These are phyloP conservation scores for Heimioporus sp. DNA, from an alignment of 768 basidiomycete species.

Conservation along the genomic window DNA sequence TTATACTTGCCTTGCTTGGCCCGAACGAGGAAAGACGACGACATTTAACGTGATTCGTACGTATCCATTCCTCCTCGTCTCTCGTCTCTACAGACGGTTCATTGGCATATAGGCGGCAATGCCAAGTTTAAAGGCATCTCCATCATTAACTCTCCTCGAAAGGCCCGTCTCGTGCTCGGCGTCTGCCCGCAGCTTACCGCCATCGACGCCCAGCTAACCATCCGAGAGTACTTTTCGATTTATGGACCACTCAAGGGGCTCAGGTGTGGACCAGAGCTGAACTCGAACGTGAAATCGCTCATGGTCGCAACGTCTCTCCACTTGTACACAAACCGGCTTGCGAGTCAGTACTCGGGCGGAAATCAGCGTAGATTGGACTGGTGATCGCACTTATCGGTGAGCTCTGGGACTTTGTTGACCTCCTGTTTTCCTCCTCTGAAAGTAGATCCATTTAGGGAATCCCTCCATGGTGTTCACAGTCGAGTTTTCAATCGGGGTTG, in stretches of 20 bases:
- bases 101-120: conserved; percentile 52
- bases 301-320: conserved; percentile 57
- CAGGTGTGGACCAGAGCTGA: conserved; percentile 44
- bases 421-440: neutral
- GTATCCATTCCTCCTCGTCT: conserved; percentile 24
- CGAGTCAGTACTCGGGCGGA: conserved; percentile 73
- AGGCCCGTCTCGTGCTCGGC: conserved; percentile 66
- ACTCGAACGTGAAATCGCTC: conserved; percentile 52
- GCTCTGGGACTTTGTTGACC: neutral
- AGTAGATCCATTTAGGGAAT: conserved; percentile 48
- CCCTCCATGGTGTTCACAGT: conserved; percentile 78
- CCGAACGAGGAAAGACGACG: conserved; percentile 83
- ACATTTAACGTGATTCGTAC: conserved; percentile 77
- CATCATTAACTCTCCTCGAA: conserved; percentile 59
- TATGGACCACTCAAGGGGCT: conserved; percentile 78
- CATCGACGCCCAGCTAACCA: conserved; percentile 74
- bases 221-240: conserved; percentile 69
- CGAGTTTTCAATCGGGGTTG: conserved; percentile 81
- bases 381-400: conserved; percentile 74
- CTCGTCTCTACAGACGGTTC: neutral
- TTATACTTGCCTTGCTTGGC: conserved; percentile 70
- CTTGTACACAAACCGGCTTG: conserved; percentile 67
- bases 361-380: conserved; percentile 73
- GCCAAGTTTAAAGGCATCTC: conserved; percentile 64
- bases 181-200: conserved; percentile 87